Base-by-base conservation (phyloP, 2,329 filamentous ascomycete genomes). In the Whalleya microplaca region DNA sequence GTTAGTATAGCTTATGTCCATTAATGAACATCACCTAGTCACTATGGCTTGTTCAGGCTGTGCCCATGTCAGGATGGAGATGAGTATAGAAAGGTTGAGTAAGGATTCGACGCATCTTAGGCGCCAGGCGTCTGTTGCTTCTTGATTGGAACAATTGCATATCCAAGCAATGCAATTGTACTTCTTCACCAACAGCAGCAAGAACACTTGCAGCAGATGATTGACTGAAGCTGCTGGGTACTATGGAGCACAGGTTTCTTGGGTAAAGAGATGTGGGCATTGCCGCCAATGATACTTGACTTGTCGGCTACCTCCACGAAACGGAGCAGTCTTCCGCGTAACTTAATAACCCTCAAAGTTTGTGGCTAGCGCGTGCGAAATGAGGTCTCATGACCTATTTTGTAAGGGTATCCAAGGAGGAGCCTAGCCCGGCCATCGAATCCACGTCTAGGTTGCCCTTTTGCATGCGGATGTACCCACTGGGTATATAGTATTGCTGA, bases 331-430 rank as follows among this genome's bases (percentile, higher is more conserved):
- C 45, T 62, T 62, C 63, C 61, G 56, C 51, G 21, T 56, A 62
- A 56, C 51, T 65, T 53, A 56, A 60, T 53, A 56, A 60, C 48
- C 56, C 57, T 49, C 55, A 63, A 62, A 63, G 58, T 63, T 65
- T 63, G 58, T 58, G 58, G 57, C 45, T 65, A 65, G 63, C 62
- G 61, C 32, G 58, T 59, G 45, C 53, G 51, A 55, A 62, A 60
- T 56, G 58, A 63, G 63, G 63, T 65, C 63, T 62, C 58, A 63
- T 63, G 63, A 65, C 63, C 63, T 65, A 51, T 57, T 53, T 63
- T 62, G 61, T 60, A 62, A 63, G 59, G 63, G 63, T 63, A 64
- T 62, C 62, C 59, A 64, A 62, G 53, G 51, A 64, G 56, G 53
- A 62, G 48, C 37, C 63, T 61, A 65, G 56, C 54, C 54, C 48